These are phyloP conservation scores for Noccaea bulbosa DNA, from an alignment of 345 rosid species.

Conservation along the genomic window DNA sequence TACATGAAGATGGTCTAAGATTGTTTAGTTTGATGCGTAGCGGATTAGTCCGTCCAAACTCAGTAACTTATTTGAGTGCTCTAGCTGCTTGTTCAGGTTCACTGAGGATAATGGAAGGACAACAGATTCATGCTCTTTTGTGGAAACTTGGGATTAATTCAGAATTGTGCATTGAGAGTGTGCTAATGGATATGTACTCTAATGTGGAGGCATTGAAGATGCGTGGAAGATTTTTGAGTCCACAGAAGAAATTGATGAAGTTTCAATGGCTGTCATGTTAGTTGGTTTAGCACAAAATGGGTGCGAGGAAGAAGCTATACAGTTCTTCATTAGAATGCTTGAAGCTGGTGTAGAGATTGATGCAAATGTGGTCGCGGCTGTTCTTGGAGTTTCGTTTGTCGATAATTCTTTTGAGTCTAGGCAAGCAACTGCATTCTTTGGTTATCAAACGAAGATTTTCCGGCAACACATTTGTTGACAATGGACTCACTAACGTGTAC, in stretches of 20 bases:
- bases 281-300: conserved; percentile 85
- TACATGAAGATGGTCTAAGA: conserved; percentile 60
- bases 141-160: conserved; percentile 75
- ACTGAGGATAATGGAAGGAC: conserved; percentile 62
- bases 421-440: conserved; percentile 83
- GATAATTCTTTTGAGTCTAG: conserved; percentile 70
- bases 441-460: conserved; percentile 64
- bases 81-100: conserved; percentile 78
- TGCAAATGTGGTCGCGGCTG: conserved; percentile 73
- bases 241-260: conserved; percentile 65
- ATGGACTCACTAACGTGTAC: conserved; percentile 91
- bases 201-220: conserved; percentile 77
- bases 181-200: conserved; percentile 90
- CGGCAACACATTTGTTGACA: conserved; percentile 63
- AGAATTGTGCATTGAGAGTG: conserved; percentile 74
- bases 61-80: conserved; percentile 73
- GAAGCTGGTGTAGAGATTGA: conserved; percentile 68
- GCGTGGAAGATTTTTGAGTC: conserved; percentile 74
- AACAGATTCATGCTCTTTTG: conserved; percentile 71
- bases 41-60: conserved; percentile 64
- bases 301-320: conserved; percentile 76
- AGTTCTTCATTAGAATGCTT: conserved; percentile 68
- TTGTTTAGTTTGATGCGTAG: conserved; percentile 59
- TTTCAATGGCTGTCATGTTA: conserved; percentile 83
- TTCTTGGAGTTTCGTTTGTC: conserved; percentile 71